These are phyloP conservation scores for Suhomyces maxii DNA, from an alignment of 1,139 yeast genomes.

Conservation along the genomic window DNA sequence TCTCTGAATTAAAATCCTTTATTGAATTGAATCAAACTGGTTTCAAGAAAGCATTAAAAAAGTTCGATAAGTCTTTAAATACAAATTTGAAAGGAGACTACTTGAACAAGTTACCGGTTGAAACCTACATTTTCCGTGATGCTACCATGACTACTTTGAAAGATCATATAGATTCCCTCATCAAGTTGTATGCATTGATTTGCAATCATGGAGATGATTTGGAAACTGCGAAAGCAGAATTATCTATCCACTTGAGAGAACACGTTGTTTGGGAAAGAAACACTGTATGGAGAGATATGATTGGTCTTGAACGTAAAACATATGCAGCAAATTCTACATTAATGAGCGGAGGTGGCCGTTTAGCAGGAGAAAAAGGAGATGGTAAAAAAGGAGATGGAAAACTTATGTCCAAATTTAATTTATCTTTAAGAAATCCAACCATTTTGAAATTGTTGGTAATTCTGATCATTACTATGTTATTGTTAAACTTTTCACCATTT, in stretches of 20 bases:
- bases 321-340: slow-evolving; percentile 37
- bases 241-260: slow-evolving; percentile 64
- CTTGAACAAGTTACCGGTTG: slow-evolving; percentile 31
- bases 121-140: slow-evolving; percentile 36
- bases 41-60: slow-evolving; percentile 65
- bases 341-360: slow-evolving; percentile 13
- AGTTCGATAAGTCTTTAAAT: slow-evolving; percentile 64
- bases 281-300: slow-evolving; percentile 66
- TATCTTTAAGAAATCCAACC: slow-evolving; percentile 42
- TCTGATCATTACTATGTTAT: slow-evolving; percentile 42
- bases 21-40: slow-evolving; percentile 69
- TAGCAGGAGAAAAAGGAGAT: slow-evolving; percentile 15
- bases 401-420: slow-evolving; percentile 26
- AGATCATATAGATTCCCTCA: slow-evolving; percentile 30
- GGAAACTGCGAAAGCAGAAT: slow-evolving; percentile 46
- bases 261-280: slow-evolving; percentile 77
- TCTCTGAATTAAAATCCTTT: slow-evolving; percentile 65
- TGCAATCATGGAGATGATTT: slow-evolving; percentile 44
- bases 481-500: slow-evolving; percentile 57
- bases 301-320: slow-evolving; percentile 28
- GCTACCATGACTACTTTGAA: slow-evolving; percentile 21
- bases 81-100: slow-evolving; percentile 42
- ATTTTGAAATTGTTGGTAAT: slow-evolving; percentile 50
- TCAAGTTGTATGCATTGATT: slow-evolving; percentile 41
- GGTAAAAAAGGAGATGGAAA: slow-evolving; percentile 11